These are phyloP conservation scores for Blastobotrys indianensis DNA, from an alignment of 1,139 yeast genomes.

Conservation along the genomic window DNA sequence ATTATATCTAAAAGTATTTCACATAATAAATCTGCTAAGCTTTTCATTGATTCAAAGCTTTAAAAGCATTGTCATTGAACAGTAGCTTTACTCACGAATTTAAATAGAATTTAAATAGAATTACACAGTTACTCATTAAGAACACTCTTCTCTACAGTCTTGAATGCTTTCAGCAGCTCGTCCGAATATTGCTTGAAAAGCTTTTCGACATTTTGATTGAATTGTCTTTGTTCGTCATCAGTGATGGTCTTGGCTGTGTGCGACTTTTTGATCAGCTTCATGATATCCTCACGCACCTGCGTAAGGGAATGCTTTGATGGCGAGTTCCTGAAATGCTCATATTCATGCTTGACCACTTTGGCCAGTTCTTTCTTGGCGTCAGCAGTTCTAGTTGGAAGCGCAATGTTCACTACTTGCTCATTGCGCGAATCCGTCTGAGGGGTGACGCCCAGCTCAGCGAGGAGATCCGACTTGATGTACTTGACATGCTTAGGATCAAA, in stretches of 20 bases:
- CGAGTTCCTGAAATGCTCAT: conserved; percentile 60
- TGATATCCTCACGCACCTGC: conserved; percentile 53
- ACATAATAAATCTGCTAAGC: no score
- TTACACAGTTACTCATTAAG: conserved; percentile 7
- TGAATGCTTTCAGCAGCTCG: conserved; percentile 52
- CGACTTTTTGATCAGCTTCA: conserved; percentile 57
- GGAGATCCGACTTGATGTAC: conserved; percentile 60
- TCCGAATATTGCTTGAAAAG: conserved; percentile 57
- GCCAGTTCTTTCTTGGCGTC: conserved; percentile 57
- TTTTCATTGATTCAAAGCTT: no score
- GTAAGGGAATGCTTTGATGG: conserved; percentile 50
- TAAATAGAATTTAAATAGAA: no score
- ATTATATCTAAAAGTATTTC: no score
- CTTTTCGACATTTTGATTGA: conserved; percentile 56
- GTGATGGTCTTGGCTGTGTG: conserved; percentile 43
- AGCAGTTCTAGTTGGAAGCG: conserved; percentile 69
- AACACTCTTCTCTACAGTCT: conserved; percentile 48
- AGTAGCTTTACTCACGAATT: no score
- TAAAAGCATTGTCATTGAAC: no score
- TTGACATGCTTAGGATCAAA: conserved; percentile 74
- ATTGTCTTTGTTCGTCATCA: conserved; percentile 36
- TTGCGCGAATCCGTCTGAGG: conserved; percentile 72
- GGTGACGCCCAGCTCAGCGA: conserved; percentile 68
- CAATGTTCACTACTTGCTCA: conserved; percentile 65
- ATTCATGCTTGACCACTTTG: conserved; percentile 50